phyloP scores from a whole-genome alignment of 176 grass and related monocot species.

The Oryza meridionalis region DNA sequence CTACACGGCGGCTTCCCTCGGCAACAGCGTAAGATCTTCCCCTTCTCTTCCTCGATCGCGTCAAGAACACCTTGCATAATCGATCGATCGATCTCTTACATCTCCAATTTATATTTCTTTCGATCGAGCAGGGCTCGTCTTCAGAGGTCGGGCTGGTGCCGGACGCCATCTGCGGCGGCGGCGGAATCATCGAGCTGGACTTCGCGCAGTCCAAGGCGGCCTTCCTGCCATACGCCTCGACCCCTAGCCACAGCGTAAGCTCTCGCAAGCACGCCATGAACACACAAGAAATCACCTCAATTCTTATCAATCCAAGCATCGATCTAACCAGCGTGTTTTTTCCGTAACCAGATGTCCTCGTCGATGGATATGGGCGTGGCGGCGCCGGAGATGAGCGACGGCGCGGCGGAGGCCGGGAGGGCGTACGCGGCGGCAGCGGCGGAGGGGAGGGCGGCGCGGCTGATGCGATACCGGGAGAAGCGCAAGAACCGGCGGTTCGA shows the following conservation, averaged over 20 bases:
- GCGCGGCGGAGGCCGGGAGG: background rate
- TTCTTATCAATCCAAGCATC: background rate
- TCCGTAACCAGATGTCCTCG: constrained; percentile 36
- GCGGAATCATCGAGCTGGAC: constrained; percentile 51
- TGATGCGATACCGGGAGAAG: constrained; percentile 92
- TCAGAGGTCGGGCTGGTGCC: constrained; percentile 75
- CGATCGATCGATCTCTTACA: background rate
- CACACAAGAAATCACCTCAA: background rate
- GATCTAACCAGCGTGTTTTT: background rate
- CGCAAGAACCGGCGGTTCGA: constrained; percentile 84
- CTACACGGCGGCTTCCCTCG: constrained; percentile 62
- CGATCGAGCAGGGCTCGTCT: constrained; percentile 64
- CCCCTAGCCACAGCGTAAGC: constrained; percentile 49
- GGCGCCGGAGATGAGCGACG: constrained; percentile 19
- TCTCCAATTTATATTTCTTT: background rate
- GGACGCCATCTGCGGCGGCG: constrained; percentile 46
- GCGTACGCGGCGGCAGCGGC: background rate
- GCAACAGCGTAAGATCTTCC: constrained; percentile 55
- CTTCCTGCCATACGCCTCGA: constrained; percentile 36
- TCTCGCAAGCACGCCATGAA: background rate
- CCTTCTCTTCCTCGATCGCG: background rate
- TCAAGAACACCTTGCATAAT: background rate
- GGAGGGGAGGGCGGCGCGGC: constrained; percentile 63
- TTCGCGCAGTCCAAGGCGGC: constrained; percentile 54
- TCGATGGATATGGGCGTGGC: constrained; percentile 9